These are phyloP conservation scores for Zostera marina DNA, from an alignment of 116 monocot species.

Conservation along the genomic window DNA sequence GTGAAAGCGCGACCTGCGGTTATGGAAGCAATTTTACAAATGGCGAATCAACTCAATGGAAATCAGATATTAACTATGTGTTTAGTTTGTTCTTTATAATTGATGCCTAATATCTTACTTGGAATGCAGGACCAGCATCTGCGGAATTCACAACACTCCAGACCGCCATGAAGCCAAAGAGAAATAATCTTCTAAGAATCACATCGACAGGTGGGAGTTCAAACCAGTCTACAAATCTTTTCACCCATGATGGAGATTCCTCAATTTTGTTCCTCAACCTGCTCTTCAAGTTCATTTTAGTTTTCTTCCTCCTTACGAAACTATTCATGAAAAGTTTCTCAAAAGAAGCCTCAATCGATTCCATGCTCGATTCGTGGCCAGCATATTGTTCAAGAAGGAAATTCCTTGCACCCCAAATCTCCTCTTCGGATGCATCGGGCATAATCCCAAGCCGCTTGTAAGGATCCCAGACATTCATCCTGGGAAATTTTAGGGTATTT, in stretches of 20 bases:
- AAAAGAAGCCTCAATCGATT: slow-evolving; percentile 85
- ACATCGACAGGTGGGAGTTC: slow-evolving; percentile 64
- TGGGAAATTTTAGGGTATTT: slow-evolving; percentile 51
- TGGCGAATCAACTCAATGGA: not conserved
- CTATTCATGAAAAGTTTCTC: slow-evolving; percentile 86
- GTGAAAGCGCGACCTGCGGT: slow-evolving; percentile 70
- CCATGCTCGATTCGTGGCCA: slow-evolving; percentile 67
- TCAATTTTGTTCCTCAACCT: slow-evolving; percentile 80
- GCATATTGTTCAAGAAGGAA: slow-evolving; percentile 79
- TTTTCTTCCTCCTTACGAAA: slow-evolving; percentile 60
- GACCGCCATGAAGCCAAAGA: slow-evolving; percentile 84
- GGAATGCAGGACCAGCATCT: slow-evolving; percentile 84
- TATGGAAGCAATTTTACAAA: not conserved
- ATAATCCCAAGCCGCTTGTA: slow-evolving; percentile 78
- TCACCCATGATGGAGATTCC: slow-evolving; percentile 89
- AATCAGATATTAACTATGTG: not conserved
- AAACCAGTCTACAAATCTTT: slow-evolving; percentile 48
- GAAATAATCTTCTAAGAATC: slow-evolving; percentile 59
- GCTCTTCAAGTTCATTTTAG: slow-evolving; percentile 90
- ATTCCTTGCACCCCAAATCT: slow-evolving; percentile 70
- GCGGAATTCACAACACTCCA: slow-evolving; percentile 81
- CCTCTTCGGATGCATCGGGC: slow-evolving; percentile 86
- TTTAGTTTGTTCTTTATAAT: not conserved
- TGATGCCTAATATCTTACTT: slow-evolving; percentile 24
- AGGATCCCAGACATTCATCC: slow-evolving; percentile 69